Conservation (phyloP, 345 rosid species). For the Adansonia digitata region DNA sequence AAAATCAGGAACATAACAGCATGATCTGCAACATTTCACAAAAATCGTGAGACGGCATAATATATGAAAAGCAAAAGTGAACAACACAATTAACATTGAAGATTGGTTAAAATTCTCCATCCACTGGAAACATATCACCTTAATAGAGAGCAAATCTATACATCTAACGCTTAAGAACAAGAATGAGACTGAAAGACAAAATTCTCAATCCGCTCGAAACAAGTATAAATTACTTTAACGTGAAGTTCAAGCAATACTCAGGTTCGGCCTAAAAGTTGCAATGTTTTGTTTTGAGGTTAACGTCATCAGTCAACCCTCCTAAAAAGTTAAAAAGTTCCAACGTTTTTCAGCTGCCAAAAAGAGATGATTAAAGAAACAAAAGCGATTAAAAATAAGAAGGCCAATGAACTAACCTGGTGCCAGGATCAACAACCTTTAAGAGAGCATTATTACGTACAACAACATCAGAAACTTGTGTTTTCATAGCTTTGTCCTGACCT, state of each 20-base stretch:
- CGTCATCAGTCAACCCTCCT: neutral
- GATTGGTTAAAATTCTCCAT: too few relatives aligned
- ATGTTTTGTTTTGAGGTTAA: neutral
- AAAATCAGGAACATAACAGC: too few relatives aligned
- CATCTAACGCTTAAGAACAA: too few relatives aligned
- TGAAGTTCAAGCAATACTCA: neutral
- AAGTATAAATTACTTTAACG: neutral
- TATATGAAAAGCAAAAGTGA: too few relatives aligned
- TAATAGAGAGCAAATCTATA: too few relatives aligned
- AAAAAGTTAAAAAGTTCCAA: neutral
- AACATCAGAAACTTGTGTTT: conserved; percentile 72
- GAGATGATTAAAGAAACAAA: neutral
- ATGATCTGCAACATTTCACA: too few relatives aligned
- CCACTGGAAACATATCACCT: too few relatives aligned
- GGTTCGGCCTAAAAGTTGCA: too few relatives aligned
- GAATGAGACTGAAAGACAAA: too few relatives aligned
- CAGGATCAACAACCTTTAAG: conserved; percentile 88
- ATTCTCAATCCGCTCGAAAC: neutral
- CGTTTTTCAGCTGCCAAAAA: neutral
- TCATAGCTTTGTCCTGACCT: conserved; percentile 77
- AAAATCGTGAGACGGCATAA: too few relatives aligned
- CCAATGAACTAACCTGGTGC: conserved; percentile 53
- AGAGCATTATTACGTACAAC: conserved; percentile 52
- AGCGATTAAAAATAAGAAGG: neutral
- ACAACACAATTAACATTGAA: too few relatives aligned